phyloP scores from a whole-genome alignment of 2,329 filamentous ascomycete genomes.

The Xylaria polymorpha region DNA sequence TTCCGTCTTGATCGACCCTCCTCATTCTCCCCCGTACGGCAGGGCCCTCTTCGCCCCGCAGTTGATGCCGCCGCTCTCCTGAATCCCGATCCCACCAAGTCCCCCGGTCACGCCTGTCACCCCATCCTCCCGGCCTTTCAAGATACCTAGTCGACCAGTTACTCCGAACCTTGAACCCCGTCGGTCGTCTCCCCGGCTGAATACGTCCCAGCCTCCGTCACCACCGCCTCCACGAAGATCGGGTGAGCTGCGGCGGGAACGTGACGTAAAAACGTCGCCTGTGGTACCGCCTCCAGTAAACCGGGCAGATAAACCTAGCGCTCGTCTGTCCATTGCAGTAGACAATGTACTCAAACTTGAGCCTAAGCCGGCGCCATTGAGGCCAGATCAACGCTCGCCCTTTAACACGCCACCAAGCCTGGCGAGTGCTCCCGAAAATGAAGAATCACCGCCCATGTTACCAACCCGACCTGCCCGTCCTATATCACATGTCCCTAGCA shows the following conservation, averaged over 20 bases:
- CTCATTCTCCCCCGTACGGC: constrained; percentile 73
- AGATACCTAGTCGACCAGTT: constrained; percentile 65
- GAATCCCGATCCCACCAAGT: constrained; percentile 59
- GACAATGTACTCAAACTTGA: constrained; percentile 51
- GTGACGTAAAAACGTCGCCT: constrained; percentile 54
- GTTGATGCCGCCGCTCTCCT: constrained; percentile 59
- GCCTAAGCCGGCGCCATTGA: constrained; percentile 52
- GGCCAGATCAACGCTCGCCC: constrained; percentile 70
- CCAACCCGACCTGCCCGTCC: constrained; percentile 61
- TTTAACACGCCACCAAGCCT: constrained; percentile 89
- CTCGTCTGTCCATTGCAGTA: constrained; percentile 59
- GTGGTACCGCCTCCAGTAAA: constrained; percentile 79
- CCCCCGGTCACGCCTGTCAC: constrained; percentile 54
- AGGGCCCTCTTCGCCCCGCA: constrained; percentile 51
- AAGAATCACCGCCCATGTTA: constrained; percentile 60
- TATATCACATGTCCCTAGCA: constrained; percentile 52
- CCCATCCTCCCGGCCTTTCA: constrained; percentile 60
- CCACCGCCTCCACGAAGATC: constrained; percentile 73
- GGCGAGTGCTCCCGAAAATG: constrained; percentile 67
- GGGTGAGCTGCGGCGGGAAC: constrained; percentile 66
- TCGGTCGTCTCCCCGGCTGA: constrained; percentile 59
- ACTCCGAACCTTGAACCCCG: constrained; percentile 63
- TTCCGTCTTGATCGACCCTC: constrained; percentile 75
- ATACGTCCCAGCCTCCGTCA: constrained; percentile 66
- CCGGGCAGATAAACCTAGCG: constrained; percentile 80